These are phyloP conservation scores for Glycine latifolia DNA, from an alignment of 306 rosid genomes.

Conservation along the genomic window DNA sequence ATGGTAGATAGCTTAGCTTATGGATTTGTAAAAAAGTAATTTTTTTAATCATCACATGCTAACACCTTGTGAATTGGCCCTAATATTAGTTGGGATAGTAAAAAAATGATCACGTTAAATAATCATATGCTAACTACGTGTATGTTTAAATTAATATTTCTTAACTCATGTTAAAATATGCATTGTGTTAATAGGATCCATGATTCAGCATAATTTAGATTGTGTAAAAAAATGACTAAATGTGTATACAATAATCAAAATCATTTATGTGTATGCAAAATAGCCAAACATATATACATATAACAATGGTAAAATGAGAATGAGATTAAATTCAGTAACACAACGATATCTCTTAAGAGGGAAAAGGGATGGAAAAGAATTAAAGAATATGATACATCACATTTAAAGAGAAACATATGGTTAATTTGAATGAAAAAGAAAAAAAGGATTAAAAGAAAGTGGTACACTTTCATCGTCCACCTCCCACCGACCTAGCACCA, in stretches of 20 bases:
- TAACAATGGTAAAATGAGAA: neutral
- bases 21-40: neutral
- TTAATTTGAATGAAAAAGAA: conserved; percentile 1
- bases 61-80: neutral
- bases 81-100: neutral
- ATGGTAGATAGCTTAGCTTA: neutral
- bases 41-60: conserved; percentile 9
- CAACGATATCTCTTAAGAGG: neutral
- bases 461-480: neutral
- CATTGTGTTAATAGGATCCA: neutral
- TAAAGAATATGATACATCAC: neutral
- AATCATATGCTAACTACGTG: neutral
- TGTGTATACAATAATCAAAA: neutral
- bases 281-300: neutral
- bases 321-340: neutral
- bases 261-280: neutral
- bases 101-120: neutral
- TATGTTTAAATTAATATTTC: neutral
- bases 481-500: conserved; percentile 14
- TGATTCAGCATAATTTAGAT: neutral
- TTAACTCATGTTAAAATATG: neutral
- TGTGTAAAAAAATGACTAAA: too few relatives aligned
- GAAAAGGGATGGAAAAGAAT: neutral
- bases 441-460: neutral
- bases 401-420: conserved; percentile 12